These are phyloP conservation scores for Collybia sp. DNA, from an alignment of 768 basidiomycete genomes.

Conservation along the genomic window DNA sequence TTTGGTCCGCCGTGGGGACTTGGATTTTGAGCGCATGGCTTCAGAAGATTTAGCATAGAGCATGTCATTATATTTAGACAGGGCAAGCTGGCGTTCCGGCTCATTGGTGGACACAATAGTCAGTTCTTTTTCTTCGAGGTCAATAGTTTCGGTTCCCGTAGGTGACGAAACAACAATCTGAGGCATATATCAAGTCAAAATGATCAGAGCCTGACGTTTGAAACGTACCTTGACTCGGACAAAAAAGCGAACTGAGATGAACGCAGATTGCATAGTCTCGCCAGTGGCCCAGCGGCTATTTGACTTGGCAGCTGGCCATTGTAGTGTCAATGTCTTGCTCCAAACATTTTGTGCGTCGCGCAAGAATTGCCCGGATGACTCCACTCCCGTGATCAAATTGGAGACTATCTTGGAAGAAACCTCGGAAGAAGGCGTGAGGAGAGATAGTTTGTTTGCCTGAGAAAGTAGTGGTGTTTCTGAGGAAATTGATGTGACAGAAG, in stretches of 20 bases:
- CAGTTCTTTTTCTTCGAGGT: constrained; percentile 66
- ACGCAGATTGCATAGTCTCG: constrained; percentile 64
- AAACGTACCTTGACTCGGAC: constrained; percentile 58
- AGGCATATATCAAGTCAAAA: constrained; percentile 9
- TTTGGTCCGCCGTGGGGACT: constrained; percentile 46
- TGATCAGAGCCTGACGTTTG: constrained; percentile 8
- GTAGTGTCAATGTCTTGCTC: constrained; percentile 61
- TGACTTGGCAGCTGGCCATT: constrained; percentile 68
- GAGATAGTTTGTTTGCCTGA: neutral
- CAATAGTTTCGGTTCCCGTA: constrained; percentile 60
- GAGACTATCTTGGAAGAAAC: constrained; percentile 36
- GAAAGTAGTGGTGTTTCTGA: constrained; percentile 25
- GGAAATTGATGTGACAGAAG: constrained; percentile 23
- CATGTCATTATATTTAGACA: constrained; percentile 52
- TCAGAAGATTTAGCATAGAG: constrained; percentile 21
- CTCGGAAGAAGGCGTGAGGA: constrained; percentile 2
- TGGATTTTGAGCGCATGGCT: constrained; percentile 43
- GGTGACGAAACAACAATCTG: constrained; percentile 49
- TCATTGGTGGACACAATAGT: constrained; percentile 67
- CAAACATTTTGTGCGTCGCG: constrained; percentile 54
- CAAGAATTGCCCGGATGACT: constrained; percentile 55
- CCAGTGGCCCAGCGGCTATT: constrained; percentile 78
- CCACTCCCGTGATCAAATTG: constrained; percentile 50
- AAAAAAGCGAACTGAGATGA: constrained; percentile 67
- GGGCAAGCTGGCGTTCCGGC: constrained; percentile 59